Percentiles rank a stretch among this genome's conserved stretches.
These are phyloP conservation scores for Nigrograna mackinnonii DNA, from an alignment of 2,329 filamentous ascomycete species.

Conservation along the genomic window DNA sequence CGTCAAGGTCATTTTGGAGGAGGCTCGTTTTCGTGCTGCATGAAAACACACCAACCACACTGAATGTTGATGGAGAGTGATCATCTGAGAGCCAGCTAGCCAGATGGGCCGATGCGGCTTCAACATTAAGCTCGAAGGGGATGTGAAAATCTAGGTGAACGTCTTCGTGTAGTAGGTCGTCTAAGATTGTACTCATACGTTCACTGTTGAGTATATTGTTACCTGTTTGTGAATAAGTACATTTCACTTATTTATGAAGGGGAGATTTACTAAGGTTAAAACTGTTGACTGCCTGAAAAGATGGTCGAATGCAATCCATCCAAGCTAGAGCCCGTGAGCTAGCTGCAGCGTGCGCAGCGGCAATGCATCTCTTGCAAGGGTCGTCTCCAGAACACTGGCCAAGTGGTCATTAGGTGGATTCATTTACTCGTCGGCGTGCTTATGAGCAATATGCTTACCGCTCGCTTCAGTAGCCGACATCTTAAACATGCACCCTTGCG, in stretches of 20 bases:
- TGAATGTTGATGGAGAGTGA: slow-evolving; percentile 10
- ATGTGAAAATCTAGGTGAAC: slow-evolving; percentile 22
- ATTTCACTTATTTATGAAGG: too few species aligned
- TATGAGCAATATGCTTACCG: slow-evolving; percentile 7
- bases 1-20: slow-evolving; percentile 15
- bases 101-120: slow-evolving; percentile 18
- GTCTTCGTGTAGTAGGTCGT: slow-evolving; percentile 15
- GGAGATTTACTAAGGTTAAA: slow-evolving; percentile 12
- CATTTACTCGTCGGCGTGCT: background rate
- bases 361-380: slow-evolving; percentile 18
- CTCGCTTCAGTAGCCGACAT: slow-evolving; percentile 17
- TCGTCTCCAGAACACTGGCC: slow-evolving; percentile 19
- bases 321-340: slow-evolving; percentile 17
- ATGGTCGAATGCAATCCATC: slow-evolving; percentile 23
- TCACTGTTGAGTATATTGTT: slow-evolving; percentile 1
- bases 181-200: slow-evolving; percentile 13
- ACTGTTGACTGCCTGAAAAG: slow-evolving; percentile 17
- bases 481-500: slow-evolving; percentile 16
- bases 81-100: slow-evolving; percentile 18
- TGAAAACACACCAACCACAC: slow-evolving; percentile 18
- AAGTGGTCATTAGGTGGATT: slow-evolving; percentile 7
- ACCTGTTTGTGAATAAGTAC: too few species aligned
- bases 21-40: slow-evolving; percentile 19
- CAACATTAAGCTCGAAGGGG: slow-evolving; percentile 18
- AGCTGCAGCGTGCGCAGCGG: slow-evolving; percentile 10